Evolutionary conservation across 148 eudicot genomes (phyloP), one percentile per base, ranked within the genome.

Genomic region (Oxyria digyna): DNA sequence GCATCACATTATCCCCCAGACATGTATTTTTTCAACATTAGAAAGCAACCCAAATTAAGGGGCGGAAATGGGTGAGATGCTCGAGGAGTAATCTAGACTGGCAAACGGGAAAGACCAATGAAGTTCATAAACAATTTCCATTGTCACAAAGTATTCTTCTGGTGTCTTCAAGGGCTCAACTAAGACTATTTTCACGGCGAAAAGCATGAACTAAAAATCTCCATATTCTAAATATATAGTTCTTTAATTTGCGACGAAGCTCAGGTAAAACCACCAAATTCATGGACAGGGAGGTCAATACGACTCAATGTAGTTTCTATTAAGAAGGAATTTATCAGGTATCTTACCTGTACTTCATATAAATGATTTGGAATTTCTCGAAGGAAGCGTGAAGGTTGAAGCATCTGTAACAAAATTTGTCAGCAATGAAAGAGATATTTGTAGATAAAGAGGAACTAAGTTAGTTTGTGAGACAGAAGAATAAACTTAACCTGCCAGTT

Each of bases 371-470:
- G 98, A 75, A 93, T 87, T 81, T 93, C 98, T 78, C 74, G 83
- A 66, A 93, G 80, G 71, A 93, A 93, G 24, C 98, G 87, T 37
- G 98, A 93, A 75, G 98, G 98, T 77, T 84, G 91, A 80, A 87
- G 89, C 80, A 93, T 78, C 98, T 93, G 85, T 37, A 81, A 52
- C 49, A 67, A 64, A 71, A 27, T 27, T 24, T 35, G 41, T n/a
- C 42, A 65, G 27, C 27, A 4, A 65, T 37, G 4, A 12, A 24
- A 57, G n/a, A 6, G 8, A 13, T 57, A 18, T 26, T 57, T 7
- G 5, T 17, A 26, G 35, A 27, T 27, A 27, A 27, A 29, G 64
- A 57, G 64, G 64, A 27, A 13, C 4, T 2, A 57, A 13, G 4
- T 57, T 13, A 29, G 8, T 29, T 27, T 27, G 64, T 35, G 6